Evolutionary conservation across 345 rosid genomes (phyloP), one percentile per base, ranked within the genome.

Genomic region (Boechera retrofracta): DNA sequence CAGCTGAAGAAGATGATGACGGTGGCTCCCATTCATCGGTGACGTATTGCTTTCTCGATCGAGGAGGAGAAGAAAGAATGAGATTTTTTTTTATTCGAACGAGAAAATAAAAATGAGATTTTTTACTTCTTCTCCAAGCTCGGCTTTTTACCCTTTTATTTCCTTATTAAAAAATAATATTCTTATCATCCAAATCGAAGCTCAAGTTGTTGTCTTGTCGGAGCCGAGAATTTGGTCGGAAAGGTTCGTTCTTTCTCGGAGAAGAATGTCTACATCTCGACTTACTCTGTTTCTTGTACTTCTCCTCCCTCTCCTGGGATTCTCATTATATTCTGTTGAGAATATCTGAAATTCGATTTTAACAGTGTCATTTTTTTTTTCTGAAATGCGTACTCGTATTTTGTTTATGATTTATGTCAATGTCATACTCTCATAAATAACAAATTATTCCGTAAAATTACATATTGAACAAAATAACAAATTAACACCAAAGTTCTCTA

Each of bases 1-100:
- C 4, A 93, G 69, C n/a, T 92, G 96, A 39, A 91, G 98, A 24
- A 93, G 72, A 78, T 89, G 93, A 15, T 81, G 93, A 65, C 78
- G 78, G 15, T 74, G 69, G 6, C 36, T 32, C 15, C 70, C 74
- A 18, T 73, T 73, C 87, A 84, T 84, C 1, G 88, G 16, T 64
- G 3, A 18, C 3, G 10, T 45, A 15, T 36, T 68, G 36, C 5
- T 45, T 32, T 24, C 15, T 49, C 28, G 66, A 71, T 56, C 15
- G 77, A n/a, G 45, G 55, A 42, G 7, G 24, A 41, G 21, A 21
- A 45, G 44, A 0, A 44, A 11, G 36, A 41, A 10, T 28, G 26
- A 33, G 44, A 71, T 12, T 71, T 47, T 15, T 31, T 18, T 13
- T 21, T 1, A 6, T 48, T 59, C 8, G 12, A 45, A 5, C 28